Base-by-base conservation (phyloP, 306 rosid genomes). In the Erythrophleum fordii region DNA sequence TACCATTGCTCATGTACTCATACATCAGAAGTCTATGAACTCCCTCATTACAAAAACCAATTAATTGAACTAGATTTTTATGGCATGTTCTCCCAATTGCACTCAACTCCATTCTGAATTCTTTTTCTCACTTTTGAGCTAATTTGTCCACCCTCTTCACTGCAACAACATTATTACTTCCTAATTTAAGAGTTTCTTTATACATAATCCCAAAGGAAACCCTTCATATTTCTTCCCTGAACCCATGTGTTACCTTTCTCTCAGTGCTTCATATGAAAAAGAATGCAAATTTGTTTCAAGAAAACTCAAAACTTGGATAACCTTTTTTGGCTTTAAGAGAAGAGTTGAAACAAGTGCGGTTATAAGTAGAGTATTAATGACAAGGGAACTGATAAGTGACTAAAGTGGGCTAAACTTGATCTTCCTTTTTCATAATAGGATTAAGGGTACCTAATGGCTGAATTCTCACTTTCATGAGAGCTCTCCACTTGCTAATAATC, bases 191-290 rank as follows among this genome's bases (percentile, higher is more conserved):
- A 7, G 56, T 59, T 16, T 88, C 90, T 75, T 81, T 87, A 55
- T 84, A 87, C 23, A 87, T 88, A 75, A 75, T 81, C 35, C 80
- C 86, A 78, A 29, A 87, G 2, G 90, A 87, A 75, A 87, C 90
- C 8, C 87, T 78, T 2, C 90, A 87, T 39, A 81, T 5, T 49
- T 74, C 84, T 72, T 81, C 82, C n/a, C n/a, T n/a, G 67, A 49
- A 1, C 28, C 31, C 42, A 5, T 37, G 37, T 37, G 8, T 37
- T 37, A 7, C 42, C 42, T 31, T 31, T 37, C 42, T 6, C 8
- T 34, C 37, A 34, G 5, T 52, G 55, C 64, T 8, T 83, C 66
- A n/a, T 80, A 86, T 49, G 71, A 58, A 76, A 86, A 76, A 0
- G 75, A 78, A 46, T 79, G 74, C 23, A 85, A 22, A 78, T 82